A percentile compares a stretch with the other conserved stretches of the same genome.
Conservation (phyloP, 352 stramenopile species). For the Phytophthora constricta region DNA sequence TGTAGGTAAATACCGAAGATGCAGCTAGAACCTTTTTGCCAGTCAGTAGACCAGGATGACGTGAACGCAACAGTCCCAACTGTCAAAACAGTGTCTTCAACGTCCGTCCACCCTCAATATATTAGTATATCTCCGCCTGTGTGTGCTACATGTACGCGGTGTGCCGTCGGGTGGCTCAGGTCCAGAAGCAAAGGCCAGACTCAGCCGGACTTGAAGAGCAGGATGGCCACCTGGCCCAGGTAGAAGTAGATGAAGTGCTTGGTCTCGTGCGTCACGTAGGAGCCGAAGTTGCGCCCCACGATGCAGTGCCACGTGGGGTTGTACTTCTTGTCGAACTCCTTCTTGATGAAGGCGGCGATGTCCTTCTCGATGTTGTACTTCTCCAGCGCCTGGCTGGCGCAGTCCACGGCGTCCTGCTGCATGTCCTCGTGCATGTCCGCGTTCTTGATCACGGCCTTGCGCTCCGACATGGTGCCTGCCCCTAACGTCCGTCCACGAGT, state of each 20-base stretch:
- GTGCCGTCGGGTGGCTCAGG: not conserved
- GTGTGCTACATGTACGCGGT: too few species aligned
- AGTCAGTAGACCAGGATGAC: too few species aligned
- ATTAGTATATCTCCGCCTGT: conserved; percentile 33
- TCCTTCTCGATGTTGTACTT: conserved; percentile 99
- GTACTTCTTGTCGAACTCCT: conserved; percentile 95
- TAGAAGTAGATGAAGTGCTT: conserved; percentile 97
- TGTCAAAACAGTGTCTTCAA: too few species aligned
- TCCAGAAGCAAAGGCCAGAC: not conserved
- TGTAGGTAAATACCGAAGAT: too few species aligned
- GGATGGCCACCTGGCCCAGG: conserved; percentile 93
- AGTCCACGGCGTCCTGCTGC: conserved; percentile 99
- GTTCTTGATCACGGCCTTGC: conserved; percentile 99
- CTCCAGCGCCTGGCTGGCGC: conserved; percentile 97
- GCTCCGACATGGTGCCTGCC: conserved; percentile 80
- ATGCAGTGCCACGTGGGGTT: conserved; percentile 95
- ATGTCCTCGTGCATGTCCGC: conserved; percentile 99
- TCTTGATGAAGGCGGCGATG: conserved; percentile 94
- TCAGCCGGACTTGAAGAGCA: conserved; percentile 94
- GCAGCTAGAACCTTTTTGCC: too few species aligned
- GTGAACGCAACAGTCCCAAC: too few species aligned
- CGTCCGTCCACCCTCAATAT: too few species aligned
- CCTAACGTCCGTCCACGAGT: conserved; percentile 7
- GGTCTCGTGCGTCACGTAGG: conserved; percentile 94
- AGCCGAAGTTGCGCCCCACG: conserved; percentile 94